Percentiles rank a stretch among this genome's conserved stretches.
Evolutionary conservation across 495 filamentous ascomycete genomes (phyloP).

Genomic region (Aspergillus nidulans): DNA sequence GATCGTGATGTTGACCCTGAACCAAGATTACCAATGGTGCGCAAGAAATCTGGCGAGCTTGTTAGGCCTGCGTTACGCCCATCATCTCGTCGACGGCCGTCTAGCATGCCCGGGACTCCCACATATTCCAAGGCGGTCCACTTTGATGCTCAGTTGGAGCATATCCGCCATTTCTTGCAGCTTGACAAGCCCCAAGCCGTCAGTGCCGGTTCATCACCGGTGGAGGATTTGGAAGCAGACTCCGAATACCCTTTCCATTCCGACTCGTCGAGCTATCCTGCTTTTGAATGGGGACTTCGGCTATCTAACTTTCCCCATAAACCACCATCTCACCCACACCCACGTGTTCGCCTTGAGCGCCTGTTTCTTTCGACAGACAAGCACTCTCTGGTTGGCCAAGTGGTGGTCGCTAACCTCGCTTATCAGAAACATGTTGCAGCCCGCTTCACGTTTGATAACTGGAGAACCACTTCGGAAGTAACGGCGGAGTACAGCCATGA

Average conservation of each 20-base stretch:
- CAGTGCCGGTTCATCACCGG: slow-evolving; percentile 91
- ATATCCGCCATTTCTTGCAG: slow-evolving; percentile 91
- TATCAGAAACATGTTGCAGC: slow-evolving; percentile 87
- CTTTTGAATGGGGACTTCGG: slow-evolving; percentile 82
- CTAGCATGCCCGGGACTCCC: slow-evolving; percentile 95
- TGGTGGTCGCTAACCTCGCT: slow-evolving; percentile 81
- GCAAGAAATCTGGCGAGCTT: slow-evolving; percentile 97
- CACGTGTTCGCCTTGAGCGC: slow-evolving; percentile 71
- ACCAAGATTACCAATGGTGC: slow-evolving; percentile 77
- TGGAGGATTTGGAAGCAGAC: slow-evolving; percentile 78
- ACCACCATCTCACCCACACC: slow-evolving; percentile 53
- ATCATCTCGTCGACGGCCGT: slow-evolving; percentile 69
- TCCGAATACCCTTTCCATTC: slow-evolving; percentile 77
- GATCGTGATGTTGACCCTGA: slow-evolving; percentile 55
- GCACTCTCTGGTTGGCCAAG: slow-evolving; percentile 73
- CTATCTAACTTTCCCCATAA: slow-evolving; percentile 79
- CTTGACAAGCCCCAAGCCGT: slow-evolving; percentile 91
- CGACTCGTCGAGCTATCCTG: slow-evolving; percentile 46
- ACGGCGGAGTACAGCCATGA: slow-evolving; percentile 81
- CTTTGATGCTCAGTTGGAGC: slow-evolving; percentile 90
- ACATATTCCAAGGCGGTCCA: slow-evolving; percentile 94
- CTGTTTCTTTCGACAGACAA: slow-evolving; percentile 85
- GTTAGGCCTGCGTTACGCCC: slow-evolving; percentile 88
- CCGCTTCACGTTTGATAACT: slow-evolving; percentile 93
- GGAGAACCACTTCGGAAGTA: slow-evolving; percentile 96